Percentiles rank a stretch among this genome's conserved stretches.
Conservation (phyloP, 2,329 filamentous ascomycete species). For the Phialemoniopsis sp. region DNA sequence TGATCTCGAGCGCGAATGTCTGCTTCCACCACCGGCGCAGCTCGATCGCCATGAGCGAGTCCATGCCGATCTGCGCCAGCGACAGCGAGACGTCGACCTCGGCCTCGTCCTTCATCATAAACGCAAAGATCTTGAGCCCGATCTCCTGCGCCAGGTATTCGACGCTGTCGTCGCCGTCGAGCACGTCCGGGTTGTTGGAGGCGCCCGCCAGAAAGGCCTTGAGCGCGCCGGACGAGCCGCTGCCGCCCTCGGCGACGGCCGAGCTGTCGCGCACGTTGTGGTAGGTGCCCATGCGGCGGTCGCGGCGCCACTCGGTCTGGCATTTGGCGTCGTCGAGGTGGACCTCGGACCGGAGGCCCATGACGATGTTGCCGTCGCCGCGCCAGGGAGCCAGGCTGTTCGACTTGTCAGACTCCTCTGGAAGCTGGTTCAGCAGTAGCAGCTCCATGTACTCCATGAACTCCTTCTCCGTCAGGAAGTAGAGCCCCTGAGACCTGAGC, state of each 20-base stretch:
- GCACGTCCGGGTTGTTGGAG: conserved; percentile 3
- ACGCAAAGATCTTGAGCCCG: conserved; percentile 44
- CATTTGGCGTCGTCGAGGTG: conserved; percentile 16
- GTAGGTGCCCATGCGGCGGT: conserved; percentile 20
- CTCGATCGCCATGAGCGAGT: conserved; percentile 9
- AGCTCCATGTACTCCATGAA: conserved; percentile 17
- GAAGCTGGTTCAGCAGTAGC: conserved; percentile 7
- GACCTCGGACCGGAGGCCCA: conserved; percentile 16
- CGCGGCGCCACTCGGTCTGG: conserved; percentile 19
- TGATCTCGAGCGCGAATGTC: conserved; percentile 3
- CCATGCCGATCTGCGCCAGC: conserved; percentile 6
- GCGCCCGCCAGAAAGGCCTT: not conserved
- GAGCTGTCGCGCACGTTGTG: conserved; percentile 13
- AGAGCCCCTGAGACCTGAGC: conserved; percentile 13
- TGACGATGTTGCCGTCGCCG: conserved; percentile 12
- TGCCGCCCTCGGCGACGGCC: not conserved
- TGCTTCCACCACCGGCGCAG: conserved; percentile 7
- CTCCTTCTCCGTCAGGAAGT: conserved; percentile 15
- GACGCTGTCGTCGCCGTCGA: conserved; percentile 14
- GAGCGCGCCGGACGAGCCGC: not conserved
- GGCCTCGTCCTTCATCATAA: conserved; percentile 27
- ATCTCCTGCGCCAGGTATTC: conserved; percentile 53
- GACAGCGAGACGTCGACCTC: not conserved
- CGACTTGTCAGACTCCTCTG: not conserved
- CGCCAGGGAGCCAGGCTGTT: not conserved